Percentiles rank a stretch among this genome's conserved stretches.
These are phyloP conservation scores for Amaranthus tricolor DNA, from an alignment of 179 eudicot genomes.

Conservation along the genomic window DNA sequence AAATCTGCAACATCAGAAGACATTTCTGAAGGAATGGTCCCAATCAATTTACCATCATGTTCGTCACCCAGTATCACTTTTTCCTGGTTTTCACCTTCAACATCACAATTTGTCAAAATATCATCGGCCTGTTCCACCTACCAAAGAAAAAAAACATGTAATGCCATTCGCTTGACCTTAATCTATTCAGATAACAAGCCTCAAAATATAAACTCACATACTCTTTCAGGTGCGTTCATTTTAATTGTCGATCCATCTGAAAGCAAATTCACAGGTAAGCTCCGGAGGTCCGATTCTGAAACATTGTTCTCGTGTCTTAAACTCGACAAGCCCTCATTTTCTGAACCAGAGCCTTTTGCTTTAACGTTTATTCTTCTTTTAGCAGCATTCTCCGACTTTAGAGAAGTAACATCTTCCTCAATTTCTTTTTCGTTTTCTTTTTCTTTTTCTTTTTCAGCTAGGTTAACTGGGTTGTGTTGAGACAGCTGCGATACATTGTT, in stretches of 20 bases:
- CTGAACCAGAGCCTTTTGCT: conserved; percentile 12
- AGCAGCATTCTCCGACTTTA: too few relatives aligned
- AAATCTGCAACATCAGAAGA: not conserved
- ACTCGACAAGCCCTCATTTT: conserved; percentile 5
- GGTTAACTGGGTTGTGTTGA: too few relatives aligned
- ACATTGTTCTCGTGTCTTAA: not conserved
- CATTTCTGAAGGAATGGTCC: not conserved
- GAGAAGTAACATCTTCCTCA: too few relatives aligned
- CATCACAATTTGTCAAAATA: not conserved
- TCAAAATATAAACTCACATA: conserved; percentile 2
- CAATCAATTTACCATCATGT: not conserved
- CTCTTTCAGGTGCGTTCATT: conserved; percentile 10
- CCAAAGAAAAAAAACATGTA: not conserved
- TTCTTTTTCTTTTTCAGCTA: too few relatives aligned
- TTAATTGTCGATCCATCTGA: not conserved
- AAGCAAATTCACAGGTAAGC: conserved; percentile 1
- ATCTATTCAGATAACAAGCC: not conserved
- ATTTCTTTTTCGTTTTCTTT: too few relatives aligned
- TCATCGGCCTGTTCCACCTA: conserved; percentile 7
- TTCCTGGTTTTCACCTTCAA: not conserved
- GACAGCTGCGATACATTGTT: too few relatives aligned
- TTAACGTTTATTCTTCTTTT: not conserved
- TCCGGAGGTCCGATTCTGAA: not conserved
- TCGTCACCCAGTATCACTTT: not conserved
- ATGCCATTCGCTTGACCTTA: not conserved